Percentiles rank a stretch among this genome's conserved stretches.
phyloP scores from a whole-genome alignment of 73 alveolate species.

The Paramecium primaurelia region DNA sequence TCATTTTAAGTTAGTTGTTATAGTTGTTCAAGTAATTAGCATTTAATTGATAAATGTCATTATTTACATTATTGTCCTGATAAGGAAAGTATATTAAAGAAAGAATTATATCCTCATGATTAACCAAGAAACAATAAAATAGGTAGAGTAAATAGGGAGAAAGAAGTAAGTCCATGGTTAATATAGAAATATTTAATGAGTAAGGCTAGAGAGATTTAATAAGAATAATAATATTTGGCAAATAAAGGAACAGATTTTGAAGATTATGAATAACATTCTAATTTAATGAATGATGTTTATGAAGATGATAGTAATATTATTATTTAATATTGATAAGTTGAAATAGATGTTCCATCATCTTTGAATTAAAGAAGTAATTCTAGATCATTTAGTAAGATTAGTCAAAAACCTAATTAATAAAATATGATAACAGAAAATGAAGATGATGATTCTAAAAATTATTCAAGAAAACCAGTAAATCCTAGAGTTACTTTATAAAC shows the following conservation, averaged over 20 bases:
- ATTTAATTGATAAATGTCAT: constrained; percentile 53
- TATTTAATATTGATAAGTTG: background rate
- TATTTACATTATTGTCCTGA: constrained; percentile 33
- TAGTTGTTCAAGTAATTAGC: constrained; percentile 73
- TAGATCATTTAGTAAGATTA: background rate
- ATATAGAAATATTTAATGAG: background rate
- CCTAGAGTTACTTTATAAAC: background rate
- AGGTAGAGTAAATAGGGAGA: background rate
- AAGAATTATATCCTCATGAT: background rate
- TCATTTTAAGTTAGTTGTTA: constrained; percentile 67
- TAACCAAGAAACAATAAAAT: background rate
- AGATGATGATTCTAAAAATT: background rate
- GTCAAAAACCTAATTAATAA: background rate
- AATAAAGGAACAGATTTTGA: constrained; percentile 1
- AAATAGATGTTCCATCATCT: background rate
- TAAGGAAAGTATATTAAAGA: background rate
- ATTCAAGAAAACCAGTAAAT: background rate
- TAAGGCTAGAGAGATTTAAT: background rate
- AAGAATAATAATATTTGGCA: background rate
- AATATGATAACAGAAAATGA: background rate
- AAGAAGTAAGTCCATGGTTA: background rate
- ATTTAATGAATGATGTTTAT: background rate
- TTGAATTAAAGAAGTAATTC: constrained; percentile 9
- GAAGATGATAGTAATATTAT: background rate
- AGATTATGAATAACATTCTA: background rate